Evolutionary conservation across 1,284 basidiomycete species (phyloP).

Genomic region (Tilletia caries): DNA sequence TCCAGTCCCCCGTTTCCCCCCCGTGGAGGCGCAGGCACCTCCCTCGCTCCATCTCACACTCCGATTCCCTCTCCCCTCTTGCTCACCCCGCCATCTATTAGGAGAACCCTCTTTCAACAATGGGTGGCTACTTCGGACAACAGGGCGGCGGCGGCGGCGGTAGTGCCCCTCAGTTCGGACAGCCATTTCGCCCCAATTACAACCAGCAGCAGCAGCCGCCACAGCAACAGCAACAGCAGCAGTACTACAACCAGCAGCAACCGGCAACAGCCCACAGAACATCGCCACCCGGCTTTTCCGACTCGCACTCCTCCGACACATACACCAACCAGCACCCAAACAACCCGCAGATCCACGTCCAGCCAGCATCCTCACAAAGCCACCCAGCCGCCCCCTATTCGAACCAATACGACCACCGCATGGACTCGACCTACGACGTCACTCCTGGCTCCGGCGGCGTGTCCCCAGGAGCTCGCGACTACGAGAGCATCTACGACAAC

Average conservation of each 20-base stretch:
- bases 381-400: constrained; percentile 2
- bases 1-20: neutral
- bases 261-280: neutral
- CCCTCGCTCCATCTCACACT: neutral
- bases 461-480: neutral
- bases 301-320: constrained; percentile 11
- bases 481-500: constrained; percentile 8
- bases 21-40: neutral
- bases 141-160: constrained; percentile 1
- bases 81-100: too few relatives aligned
- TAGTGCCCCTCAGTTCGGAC: too few relatives aligned
- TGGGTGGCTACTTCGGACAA: constrained; percentile 5
- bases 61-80: too few relatives aligned
- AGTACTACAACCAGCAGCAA: neutral
- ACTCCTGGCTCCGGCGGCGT: neutral
- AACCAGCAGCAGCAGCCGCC: neutral
- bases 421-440: neutral
- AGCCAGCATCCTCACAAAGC: neutral
- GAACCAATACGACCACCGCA: neutral
- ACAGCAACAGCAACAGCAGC: constrained; percentile 6
- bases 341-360: constrained; percentile 6
- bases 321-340: constrained; percentile 1
- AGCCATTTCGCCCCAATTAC: constrained; percentile 9
- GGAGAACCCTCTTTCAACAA: neutral
- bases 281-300: constrained; percentile 10